Base-by-base conservation (phyloP, 75 land plant species). In the Adiantum capillusveneris region DNA sequence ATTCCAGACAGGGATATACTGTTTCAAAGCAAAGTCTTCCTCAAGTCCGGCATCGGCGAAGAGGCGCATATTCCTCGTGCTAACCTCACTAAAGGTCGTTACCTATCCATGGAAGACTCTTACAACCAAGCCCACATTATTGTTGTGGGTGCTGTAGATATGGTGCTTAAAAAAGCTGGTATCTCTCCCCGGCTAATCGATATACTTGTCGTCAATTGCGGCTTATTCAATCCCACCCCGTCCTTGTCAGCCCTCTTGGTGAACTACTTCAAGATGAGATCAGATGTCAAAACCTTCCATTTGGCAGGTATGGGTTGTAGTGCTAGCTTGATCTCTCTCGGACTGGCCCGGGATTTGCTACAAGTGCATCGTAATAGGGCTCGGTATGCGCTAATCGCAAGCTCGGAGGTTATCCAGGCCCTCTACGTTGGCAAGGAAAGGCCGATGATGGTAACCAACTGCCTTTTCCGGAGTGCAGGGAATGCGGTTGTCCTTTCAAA, bases 291-390 rank as follows among this genome's bases (percentile, higher is more conserved):
- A 60, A 65, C 65, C 30, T 84, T 66, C 59, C 81, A 77, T 56
- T 66, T 84, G 5, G 29, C 74, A 0, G 87, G 87, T 28, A 84
- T 84, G 87, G 87, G 87, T 0, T 84, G 86, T 65, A 72, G 79
- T 53, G 80, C 86, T 0, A 79, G 71, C 31, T 45, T 83, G 31
- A 58, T 83, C 11, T 44, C 71, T 1, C 18, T 83, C 11, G 65
- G 70, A 29, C 17, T 83, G 17, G 79, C 74, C 3, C 44, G 55
- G 11, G 71, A 67, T 46, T 16, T 84, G 31, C 71, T 81, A 29
- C 50, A 62, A 30, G n/a, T n/a, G n/a, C 43, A 9, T 14, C 43
- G 43, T 9, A 9, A 14, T 14, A 9, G 43, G 12, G 43, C 43
- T 14, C 43, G 43, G 12, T 41, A 41, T 14, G 43, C 43, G 43